These are phyloP conservation scores for Candida morakotiae DNA, from an alignment of 805 yeast species.

Conservation along the genomic window DNA sequence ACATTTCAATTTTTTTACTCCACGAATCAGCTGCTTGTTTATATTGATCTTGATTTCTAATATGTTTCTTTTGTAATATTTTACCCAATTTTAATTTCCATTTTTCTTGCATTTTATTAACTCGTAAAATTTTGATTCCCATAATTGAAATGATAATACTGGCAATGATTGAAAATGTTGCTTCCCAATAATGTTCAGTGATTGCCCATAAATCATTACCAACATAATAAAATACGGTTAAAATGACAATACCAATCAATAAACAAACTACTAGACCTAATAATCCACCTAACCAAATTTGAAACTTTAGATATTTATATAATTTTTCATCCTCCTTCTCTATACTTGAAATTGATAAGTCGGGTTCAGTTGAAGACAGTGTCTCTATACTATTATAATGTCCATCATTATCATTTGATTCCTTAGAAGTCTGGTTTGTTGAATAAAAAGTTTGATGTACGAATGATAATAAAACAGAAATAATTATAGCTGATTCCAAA, in stretches of 20 bases:
- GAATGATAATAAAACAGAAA: constrained; percentile 69
- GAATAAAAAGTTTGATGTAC: constrained; percentile 49
- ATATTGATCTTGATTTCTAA: constrained; percentile 12
- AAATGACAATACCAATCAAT: constrained; percentile 35
- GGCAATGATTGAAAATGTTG: constrained; percentile 40
- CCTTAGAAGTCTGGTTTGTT: constrained; percentile 1
- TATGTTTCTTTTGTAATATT: constrained; percentile 21
- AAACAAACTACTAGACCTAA: constrained; percentile 37
- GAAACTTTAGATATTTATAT: constrained; percentile 27
- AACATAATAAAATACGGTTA: constrained; percentile 35
- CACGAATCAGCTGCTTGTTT: constrained; percentile 6
- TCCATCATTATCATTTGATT: constrained; percentile 2
- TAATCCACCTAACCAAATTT: constrained; percentile 43
- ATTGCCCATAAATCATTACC: constrained; percentile 43
- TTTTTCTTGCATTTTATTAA: constrained; percentile 41
- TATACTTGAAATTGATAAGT: not conserved
- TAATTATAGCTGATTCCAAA: constrained; percentile 69
- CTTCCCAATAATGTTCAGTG: constrained; percentile 49
- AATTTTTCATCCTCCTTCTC: constrained; percentile 3
- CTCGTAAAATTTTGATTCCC: constrained; percentile 43
- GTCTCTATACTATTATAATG: constrained; percentile 6
- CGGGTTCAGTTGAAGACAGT: not conserved
- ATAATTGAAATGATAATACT: constrained; percentile 42
- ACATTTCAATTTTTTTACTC: constrained; percentile 10
- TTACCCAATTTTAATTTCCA: constrained; percentile 38